Evolutionary conservation across 108 stramenopile genomes (phyloP).

Genomic region (Hondaea fermentalgiana): DNA sequence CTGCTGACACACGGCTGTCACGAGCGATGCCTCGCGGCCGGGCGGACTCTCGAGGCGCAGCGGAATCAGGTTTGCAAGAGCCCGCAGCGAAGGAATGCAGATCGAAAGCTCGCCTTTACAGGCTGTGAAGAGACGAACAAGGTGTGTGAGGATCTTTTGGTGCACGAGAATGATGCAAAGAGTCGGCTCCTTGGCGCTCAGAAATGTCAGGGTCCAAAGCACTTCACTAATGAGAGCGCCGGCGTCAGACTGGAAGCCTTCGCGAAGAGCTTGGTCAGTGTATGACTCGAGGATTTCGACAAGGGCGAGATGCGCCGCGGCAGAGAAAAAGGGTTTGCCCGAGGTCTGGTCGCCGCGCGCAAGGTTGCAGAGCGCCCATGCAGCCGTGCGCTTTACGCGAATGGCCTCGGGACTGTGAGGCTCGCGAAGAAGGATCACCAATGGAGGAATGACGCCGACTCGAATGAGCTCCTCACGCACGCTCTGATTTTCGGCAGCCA

Average conservation of each 20-base stretch:
- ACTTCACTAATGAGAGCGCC: slow-evolving; percentile 22
- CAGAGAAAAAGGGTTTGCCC: slow-evolving; percentile 23
- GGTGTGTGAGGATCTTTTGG: slow-evolving; percentile 18
- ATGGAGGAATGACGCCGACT: slow-evolving; percentile 26
- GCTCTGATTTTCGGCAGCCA: slow-evolving; percentile 22
- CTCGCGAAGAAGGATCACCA: slow-evolving; percentile 20
- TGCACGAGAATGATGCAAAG: neutral
- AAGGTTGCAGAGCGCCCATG: slow-evolving; percentile 37
- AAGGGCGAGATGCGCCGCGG: slow-evolving; percentile 12
- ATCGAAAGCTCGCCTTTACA: slow-evolving; percentile 24
- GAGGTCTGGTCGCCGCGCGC: slow-evolving; percentile 26
- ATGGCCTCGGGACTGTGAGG: neutral
- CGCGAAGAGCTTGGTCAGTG: neutral
- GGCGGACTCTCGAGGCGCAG: neutral
- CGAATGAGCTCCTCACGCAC: slow-evolving; percentile 22
- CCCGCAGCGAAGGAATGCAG: slow-evolving; percentile 26
- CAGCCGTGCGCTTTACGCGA: slow-evolving; percentile 24
- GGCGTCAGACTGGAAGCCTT: neutral
- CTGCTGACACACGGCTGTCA: neutral
- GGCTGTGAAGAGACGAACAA: slow-evolving; percentile 26
- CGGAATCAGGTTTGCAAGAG: slow-evolving; percentile 30
- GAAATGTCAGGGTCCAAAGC: slow-evolving; percentile 29
- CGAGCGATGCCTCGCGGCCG: neutral
- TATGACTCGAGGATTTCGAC: neutral
- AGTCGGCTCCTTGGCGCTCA: slow-evolving; percentile 27